Evolutionary conservation across 2,329 filamentous ascomycete species (phyloP).

Genomic region (Cryphonectria japonica): DNA sequence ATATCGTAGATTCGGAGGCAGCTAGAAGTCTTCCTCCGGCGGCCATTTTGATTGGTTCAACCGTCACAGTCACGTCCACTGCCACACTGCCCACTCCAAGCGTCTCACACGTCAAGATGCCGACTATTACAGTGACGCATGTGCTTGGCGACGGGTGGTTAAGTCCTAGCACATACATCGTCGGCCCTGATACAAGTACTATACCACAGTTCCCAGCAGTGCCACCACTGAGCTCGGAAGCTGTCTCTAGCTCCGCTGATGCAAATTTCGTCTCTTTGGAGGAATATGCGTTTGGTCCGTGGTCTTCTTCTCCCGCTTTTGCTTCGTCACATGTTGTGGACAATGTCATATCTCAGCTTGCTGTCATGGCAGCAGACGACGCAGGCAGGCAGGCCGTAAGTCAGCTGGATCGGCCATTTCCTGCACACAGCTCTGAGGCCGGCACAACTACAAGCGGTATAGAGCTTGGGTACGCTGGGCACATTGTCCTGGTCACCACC

Average conservation of each 20-base stretch:
- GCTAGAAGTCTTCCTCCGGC: constrained; percentile 1
- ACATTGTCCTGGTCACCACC: constrained; percentile 26
- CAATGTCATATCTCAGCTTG: constrained; percentile 13
- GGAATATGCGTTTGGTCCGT: neutral
- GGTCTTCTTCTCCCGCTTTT: neutral
- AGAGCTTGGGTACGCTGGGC: constrained; percentile 15
- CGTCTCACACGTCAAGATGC: constrained; percentile 9
- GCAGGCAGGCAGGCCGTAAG: constrained; percentile 5
- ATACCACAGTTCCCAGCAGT: constrained; percentile 13
- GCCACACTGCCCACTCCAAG: constrained; percentile 11
- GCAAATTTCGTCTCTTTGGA: neutral
- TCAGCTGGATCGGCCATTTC: constrained; percentile 11
- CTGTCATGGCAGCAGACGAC: constrained; percentile 13
- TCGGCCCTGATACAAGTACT: constrained; percentile 20
- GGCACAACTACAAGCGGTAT: constrained; percentile 7
- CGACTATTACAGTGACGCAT: constrained; percentile 28
- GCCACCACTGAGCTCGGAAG: neutral
- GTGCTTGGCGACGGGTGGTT: constrained; percentile 29
- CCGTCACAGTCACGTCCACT: constrained; percentile 10
- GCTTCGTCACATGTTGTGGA: constrained; percentile 20
- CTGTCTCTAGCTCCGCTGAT: neutral
- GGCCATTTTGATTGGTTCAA: neutral
- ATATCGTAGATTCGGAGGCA: constrained; percentile 21
- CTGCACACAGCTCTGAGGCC: neutral
- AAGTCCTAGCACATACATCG: constrained; percentile 24